Evolutionary conservation across 257 asterid genomes (phyloP).

Genomic region (Scutellaria baicalensis): DNA sequence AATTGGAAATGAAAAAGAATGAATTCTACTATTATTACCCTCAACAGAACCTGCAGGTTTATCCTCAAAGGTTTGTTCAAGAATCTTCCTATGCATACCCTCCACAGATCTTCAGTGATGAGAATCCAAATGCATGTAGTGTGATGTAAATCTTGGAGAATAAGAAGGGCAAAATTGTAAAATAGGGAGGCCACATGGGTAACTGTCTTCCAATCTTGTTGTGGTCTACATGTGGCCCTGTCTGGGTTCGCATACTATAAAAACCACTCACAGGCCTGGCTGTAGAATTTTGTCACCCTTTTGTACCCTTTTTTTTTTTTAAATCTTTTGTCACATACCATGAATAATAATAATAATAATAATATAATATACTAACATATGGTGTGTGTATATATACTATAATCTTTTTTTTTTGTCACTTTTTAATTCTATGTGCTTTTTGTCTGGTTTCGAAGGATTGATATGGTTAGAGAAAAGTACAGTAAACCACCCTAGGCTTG

Average conservation of each 20-base stretch:
- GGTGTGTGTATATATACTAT: too few relatives aligned
- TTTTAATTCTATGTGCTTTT: not conserved
- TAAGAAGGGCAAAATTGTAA: constrained; percentile 30
- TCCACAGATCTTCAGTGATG: constrained; percentile 64
- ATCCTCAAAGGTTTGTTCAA: constrained; percentile 36
- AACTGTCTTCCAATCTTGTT: constrained; percentile 1
- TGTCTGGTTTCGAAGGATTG: not conserved
- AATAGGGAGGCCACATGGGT: constrained; percentile 24
- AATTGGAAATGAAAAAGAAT: constrained; percentile 37
- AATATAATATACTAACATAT: constrained; percentile 1
- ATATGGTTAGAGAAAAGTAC: too few relatives aligned
- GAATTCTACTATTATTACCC: constrained; percentile 38
- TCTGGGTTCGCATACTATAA: constrained; percentile 17
- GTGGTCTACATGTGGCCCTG: constrained; percentile 44
- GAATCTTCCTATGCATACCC: constrained; percentile 38
- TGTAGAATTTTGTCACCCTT: constrained; percentile 29
- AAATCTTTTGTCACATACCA: constrained; percentile 27
- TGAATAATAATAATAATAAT: constrained; percentile 24
- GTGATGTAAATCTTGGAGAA: constrained; percentile 31
- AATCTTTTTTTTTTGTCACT: too few relatives aligned
- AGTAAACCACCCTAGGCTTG: too few relatives aligned
- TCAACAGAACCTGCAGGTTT: constrained; percentile 10
- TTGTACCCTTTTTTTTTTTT: constrained; percentile 9
- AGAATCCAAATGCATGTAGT: constrained; percentile 54
- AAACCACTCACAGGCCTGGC: constrained; percentile 14